Conservation (phyloP, 768 basidiomycete species). For the Lentinula detonsa region DNA sequence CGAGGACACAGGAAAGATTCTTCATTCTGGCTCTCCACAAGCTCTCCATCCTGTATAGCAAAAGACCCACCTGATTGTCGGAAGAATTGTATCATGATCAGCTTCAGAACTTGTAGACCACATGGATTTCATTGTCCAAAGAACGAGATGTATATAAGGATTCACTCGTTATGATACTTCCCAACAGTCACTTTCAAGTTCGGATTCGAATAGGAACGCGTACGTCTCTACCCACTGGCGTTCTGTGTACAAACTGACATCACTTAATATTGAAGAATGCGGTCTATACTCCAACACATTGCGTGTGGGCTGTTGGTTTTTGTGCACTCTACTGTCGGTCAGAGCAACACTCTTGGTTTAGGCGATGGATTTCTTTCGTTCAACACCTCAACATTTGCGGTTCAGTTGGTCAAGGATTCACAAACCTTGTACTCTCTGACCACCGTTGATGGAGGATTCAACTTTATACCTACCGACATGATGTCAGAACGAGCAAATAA, state of each 20-base stretch:
- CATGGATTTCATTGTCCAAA: neutral
- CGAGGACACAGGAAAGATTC: neutral
- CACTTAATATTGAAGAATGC: neutral
- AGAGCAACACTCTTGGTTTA: slow-evolving; percentile 34
- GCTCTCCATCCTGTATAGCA: neutral
- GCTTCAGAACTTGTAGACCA: neutral
- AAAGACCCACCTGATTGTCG: neutral
- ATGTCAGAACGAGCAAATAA: slow-evolving; percentile 43
- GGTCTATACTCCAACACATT: neutral
- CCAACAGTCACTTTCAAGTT: neutral
- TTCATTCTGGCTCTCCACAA: neutral
- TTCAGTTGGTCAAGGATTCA: slow-evolving; percentile 49
- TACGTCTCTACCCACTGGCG: neutral
- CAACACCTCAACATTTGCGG: slow-evolving; percentile 35
- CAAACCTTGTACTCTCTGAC: slow-evolving; percentile 50
- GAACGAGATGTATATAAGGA: neutral
- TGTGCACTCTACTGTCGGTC: slow-evolving; percentile 11
- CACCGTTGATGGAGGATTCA: slow-evolving; percentile 27
- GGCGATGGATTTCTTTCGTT: slow-evolving; percentile 41
- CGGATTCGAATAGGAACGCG: neutral
- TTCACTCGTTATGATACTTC: neutral
- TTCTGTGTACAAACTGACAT: neutral
- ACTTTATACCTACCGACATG: slow-evolving; percentile 47
- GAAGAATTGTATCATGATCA: neutral
- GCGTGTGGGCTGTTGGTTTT: neutral